Evolutionary conservation across 2,329 filamentous ascomycete species (phyloP).

Genomic region (Bipolaris gigantea): DNA sequence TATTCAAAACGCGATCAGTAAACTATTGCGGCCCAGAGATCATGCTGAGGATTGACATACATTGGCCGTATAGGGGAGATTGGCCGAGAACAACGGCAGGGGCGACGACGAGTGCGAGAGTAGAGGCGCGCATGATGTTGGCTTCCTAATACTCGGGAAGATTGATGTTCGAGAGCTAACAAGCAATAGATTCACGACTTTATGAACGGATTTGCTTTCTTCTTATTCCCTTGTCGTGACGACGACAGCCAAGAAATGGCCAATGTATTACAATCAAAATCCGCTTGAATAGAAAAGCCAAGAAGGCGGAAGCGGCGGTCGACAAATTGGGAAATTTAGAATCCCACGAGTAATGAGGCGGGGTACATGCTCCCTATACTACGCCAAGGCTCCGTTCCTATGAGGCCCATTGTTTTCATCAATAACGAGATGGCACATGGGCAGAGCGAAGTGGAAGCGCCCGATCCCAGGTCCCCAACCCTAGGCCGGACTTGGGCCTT

Average conservation of each 20-base stretch:
- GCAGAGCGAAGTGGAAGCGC: background rate
- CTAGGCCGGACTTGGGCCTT: background rate
- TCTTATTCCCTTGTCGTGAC: background rate
- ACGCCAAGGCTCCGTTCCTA: background rate
- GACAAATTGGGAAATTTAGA: background rate
- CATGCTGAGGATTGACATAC: conserved; percentile 31
- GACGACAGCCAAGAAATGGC: background rate
- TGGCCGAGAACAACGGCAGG: background rate
- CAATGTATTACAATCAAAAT: background rate
- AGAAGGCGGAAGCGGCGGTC: background rate
- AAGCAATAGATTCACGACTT: background rate
- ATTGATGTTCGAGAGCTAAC: background rate
- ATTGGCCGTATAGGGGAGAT: conserved; percentile 47
- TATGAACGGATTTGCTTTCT: background rate
- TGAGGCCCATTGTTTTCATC: background rate
- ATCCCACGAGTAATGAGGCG: background rate
- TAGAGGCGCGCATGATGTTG: background rate
- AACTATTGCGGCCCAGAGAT: background rate
- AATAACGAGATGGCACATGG: background rate
- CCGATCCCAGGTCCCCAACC: background rate
- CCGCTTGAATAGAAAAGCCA: background rate
- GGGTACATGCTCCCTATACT: background rate
- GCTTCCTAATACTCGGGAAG: background rate
- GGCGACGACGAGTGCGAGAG: background rate
- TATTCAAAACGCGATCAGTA: background rate